Base-by-base conservation (phyloP, 495 filamentous ascomycete genomes). In the Antarctomyces pellizariae region DNA sequence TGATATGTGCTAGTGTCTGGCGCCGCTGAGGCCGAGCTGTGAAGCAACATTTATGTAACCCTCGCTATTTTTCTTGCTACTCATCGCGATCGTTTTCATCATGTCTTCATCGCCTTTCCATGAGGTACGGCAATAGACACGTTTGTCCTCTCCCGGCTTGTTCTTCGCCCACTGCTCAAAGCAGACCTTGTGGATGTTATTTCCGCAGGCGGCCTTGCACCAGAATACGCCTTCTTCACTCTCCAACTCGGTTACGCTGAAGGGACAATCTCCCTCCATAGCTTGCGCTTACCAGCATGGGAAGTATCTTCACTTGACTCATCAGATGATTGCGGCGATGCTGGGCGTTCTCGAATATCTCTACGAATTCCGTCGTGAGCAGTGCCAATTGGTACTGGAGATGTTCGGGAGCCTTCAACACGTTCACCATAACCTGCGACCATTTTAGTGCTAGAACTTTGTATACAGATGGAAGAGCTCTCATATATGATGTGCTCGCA, bases 201-300 rank as follows among this genome's bases (percentile, higher is more conserved):
- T 69, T 3, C 69, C 69, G 33, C 71, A 76, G 0, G 58, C 50
- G 0, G 52, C 53, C 34, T 60, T 59, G 43, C 71, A 76, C 53
- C 60, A 75, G 3, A 70, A 49, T 7, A 67, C 60, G 2, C 56
- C 46, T 25, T 68, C 59, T 2, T 48, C 49, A 63, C 22, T 32
- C 12, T 33, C 31, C 13, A 41, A 41, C 22, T 74, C 66, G 36
- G 53, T 64, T 39, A 71, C 78, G 45, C 77, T 84, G 41, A 89
- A 75, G 0, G 75, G 72, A 35, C 77, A 84, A 35, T 84, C 72
- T 8, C 69, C 76, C 17, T 80, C 72, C 2, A 62, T 23, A 4
- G 39, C 36, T 60, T 62, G 16, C 56, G 45, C 2, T 16, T 13
- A 9, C 35, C 36, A 11, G 34, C 32, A 4, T 27, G 36, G 16